Evolutionary conservation across 495 filamentous ascomycete species (phyloP).

Genomic region (Hypoxylon cercidicola): DNA sequence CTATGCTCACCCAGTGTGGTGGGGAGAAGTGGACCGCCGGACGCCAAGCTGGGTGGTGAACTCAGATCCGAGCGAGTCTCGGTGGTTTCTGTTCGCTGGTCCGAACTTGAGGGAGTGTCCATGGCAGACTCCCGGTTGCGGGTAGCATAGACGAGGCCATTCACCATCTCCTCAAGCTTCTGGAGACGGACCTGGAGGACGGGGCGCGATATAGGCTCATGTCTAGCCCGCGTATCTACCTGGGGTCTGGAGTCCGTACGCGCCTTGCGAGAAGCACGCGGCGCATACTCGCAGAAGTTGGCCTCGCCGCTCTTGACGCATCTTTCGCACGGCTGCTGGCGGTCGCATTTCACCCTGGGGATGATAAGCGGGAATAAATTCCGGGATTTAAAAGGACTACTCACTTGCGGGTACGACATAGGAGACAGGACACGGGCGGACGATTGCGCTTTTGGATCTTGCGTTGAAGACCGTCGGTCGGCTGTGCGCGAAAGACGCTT

Average conservation of each 20-base stretch:
- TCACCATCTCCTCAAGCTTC: constrained; percentile 61
- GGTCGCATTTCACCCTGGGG: constrained; percentile 59
- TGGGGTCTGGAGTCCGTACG: constrained; percentile 40
- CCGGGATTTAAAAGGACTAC: constrained; percentile 27
- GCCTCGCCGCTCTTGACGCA: constrained; percentile 56
- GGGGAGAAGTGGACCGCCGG: constrained; percentile 37
- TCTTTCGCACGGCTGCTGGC: constrained; percentile 54
- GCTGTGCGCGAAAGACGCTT: constrained; percentile 50
- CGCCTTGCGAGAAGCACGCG: constrained; percentile 48
- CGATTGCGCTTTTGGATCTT: constrained; percentile 53
- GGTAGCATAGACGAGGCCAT: constrained; percentile 48
- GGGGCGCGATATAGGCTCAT: constrained; percentile 43
- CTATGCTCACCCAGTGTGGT: constrained; percentile 39
- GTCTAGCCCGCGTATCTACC: constrained; percentile 36
- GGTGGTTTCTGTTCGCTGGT: constrained; percentile 32
- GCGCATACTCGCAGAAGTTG: constrained; percentile 54
- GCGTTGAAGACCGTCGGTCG: constrained; percentile 43
- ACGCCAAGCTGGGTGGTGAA: constrained; percentile 35
- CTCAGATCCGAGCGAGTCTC: constrained; percentile 38
- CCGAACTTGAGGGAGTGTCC: constrained; percentile 38
- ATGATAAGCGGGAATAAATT: constrained; percentile 26
- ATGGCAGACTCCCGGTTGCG: constrained; percentile 32
- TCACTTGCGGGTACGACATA: constrained; percentile 55
- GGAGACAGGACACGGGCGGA: constrained; percentile 52
- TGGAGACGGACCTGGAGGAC: constrained; percentile 57